These are phyloP conservation scores for Posidonia oceanica DNA, from an alignment of 116 monocot species.

Conservation along the genomic window DNA sequence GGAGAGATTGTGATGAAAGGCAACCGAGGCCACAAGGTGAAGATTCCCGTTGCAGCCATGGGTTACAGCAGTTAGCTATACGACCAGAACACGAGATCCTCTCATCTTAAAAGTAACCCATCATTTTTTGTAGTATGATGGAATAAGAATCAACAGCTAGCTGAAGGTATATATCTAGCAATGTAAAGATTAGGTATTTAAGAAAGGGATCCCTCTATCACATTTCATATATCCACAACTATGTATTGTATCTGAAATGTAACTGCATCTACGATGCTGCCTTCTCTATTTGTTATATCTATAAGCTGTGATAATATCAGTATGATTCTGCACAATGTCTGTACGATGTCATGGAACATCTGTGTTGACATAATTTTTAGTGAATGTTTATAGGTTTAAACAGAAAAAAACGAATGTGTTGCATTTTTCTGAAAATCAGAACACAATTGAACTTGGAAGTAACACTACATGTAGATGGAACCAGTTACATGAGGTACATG, in stretches of 20 bases:
- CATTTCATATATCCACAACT: background rate
- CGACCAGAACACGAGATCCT: background rate
- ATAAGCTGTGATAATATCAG: background rate
- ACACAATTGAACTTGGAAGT: no score
- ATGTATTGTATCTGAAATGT: background rate
- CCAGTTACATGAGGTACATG: no score
- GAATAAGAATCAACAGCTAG: constrained; percentile 1
- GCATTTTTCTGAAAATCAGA: no score
- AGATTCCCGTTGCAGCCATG: constrained; percentile 87
- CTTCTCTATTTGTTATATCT: background rate
- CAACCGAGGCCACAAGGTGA: constrained; percentile 63
- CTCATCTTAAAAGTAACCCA: background rate
- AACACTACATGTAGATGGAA: no score
- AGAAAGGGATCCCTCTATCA: background rate
- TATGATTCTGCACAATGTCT: no score
- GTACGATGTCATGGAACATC: no score
- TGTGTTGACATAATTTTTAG: no score
- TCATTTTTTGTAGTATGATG: constrained; percentile 12
- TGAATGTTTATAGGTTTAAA: no score
- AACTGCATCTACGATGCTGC: background rate
- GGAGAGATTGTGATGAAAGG: constrained; percentile 92
- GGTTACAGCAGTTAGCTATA: constrained; percentile 23
- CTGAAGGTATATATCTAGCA: background rate
- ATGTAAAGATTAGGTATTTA: constrained; percentile 2
- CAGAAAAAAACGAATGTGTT: no score